Evolutionary conservation across 2,329 filamentous ascomycete species (phyloP), one percentile per base, ranked within the genome.

Genomic region (Furcasterigmium furcatum): DNA sequence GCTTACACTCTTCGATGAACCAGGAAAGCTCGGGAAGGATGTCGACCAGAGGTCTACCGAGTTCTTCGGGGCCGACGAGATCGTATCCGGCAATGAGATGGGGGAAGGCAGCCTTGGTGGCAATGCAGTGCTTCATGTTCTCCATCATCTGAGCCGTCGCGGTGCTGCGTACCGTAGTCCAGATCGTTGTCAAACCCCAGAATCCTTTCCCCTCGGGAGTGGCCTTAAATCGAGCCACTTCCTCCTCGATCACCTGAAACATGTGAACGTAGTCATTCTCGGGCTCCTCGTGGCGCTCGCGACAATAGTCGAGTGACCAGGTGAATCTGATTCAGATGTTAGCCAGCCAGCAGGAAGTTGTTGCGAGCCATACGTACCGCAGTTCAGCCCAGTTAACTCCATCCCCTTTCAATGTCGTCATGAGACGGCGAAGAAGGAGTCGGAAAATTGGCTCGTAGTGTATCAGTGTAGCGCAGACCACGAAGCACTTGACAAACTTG

Each of bases 361-460:
- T 10, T 9, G 34, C 20, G 6, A 32, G 29, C n/a, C n/a, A n/a
- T 13, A 55, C 66, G 49, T 60, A 73, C 68, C 78, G 79, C 49
- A 96, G 70, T 61, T 97, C 94, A 13, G 87, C 87, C 77, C 90
- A 97, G 57, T 76, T 82, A 24, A 96, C 81, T 5, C 91, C 90
- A 61, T 99, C 92, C 4, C 80, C 80, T n/a, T 84, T 74, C 19
- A 96, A 73, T 40, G 85, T 76, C 41, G 71, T 71, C 64, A 95
- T 80, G 55, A 96, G 74, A 19, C 80, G 77, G 22, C 78, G 81
- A 49, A 96, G 69, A 58, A 90, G 95, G 16, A 74, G 72, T 20
- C 90, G 82, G 67, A 88, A 92, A 51, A 97, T 88, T 13, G 91
- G 91, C 66, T 96, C 92, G 66, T 96, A 96, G 66, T 87, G 88